A percentile compares a stretch with the other conserved stretches of the same genome.
Evolutionary conservation across 768 basidiomycete genomes (phyloP).

Genomic region (Trametes villosa): DNA sequence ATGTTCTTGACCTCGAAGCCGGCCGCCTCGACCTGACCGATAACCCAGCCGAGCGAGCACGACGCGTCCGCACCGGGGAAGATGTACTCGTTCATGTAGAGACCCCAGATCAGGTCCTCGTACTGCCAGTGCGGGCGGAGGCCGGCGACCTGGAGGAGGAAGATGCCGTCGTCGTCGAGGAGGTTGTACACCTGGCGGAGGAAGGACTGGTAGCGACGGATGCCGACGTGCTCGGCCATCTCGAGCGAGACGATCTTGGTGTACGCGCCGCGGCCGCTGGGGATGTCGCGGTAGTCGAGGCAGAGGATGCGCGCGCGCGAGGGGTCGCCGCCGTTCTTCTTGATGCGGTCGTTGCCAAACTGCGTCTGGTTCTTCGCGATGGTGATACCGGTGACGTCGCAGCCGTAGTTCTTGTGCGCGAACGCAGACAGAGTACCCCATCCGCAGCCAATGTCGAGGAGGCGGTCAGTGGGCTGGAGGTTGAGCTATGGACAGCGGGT

Average conservation of each 20-base stretch:
- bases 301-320: slow-evolving; percentile 89
- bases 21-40: slow-evolving; percentile 82
- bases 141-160: slow-evolving; percentile 98
- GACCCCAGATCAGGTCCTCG: slow-evolving; percentile 97
- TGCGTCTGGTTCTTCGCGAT: slow-evolving; percentile 88
- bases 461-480: slow-evolving; percentile 82
- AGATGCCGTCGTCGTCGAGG: slow-evolving; percentile 90
- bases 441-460: slow-evolving; percentile 89
- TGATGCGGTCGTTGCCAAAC: slow-evolving; percentile 90
- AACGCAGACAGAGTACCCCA: slow-evolving; percentile 97
- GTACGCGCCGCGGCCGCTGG: slow-evolving; percentile 72
- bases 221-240: slow-evolving; percentile 99
- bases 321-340: slow-evolving; percentile 59
- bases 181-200: slow-evolving; percentile 91
- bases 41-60: slow-evolving; percentile 94
- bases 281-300: slow-evolving; percentile 92
- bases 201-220: slow-evolving; percentile 89
- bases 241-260: slow-evolving; percentile 96
- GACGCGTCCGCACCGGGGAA: slow-evolving; percentile 99
- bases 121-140: slow-evolving; percentile 96
- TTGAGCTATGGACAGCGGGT: slow-evolving; percentile 51
- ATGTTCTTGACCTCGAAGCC: slow-evolving; percentile 97
- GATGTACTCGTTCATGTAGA: slow-evolving; percentile 98
- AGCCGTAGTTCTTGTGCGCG: slow-evolving; percentile 96
- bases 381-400: slow-evolving; percentile 95